Evolutionary conservation across 2,329 filamentous ascomycete genomes (phyloP).

Genomic region (Coccinonectria pachysandricola): DNA sequence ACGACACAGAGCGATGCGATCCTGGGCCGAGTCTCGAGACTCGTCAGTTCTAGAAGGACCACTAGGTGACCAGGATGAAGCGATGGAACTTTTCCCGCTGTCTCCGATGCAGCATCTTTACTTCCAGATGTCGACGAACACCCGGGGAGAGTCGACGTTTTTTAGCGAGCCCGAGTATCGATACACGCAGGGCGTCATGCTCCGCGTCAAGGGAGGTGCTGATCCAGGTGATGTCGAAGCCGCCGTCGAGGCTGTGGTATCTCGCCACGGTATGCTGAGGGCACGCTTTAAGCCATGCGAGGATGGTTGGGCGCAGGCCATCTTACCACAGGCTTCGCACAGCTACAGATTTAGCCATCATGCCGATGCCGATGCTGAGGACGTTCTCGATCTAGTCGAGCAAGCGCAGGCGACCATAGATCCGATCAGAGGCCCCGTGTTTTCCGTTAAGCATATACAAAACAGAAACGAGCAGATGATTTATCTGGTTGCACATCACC

Average conservation of each 20-base stretch:
- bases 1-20: constrained; percentile 3
- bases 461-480: constrained; percentile 37
- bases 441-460: constrained; percentile 38
- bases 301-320: constrained; percentile 36
- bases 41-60: constrained; percentile 20
- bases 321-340: constrained; percentile 27
- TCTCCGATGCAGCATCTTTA: constrained; percentile 45
- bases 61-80: constrained; percentile 16
- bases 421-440: constrained; percentile 40
- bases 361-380: constrained; percentile 28
- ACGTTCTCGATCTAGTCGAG: constrained; percentile 31
- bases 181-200: constrained; percentile 41
- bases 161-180: constrained; percentile 28
- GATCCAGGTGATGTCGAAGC: constrained; percentile 34
- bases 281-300: constrained; percentile 31
- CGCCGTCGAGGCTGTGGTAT: constrained; percentile 37
- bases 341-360: constrained; percentile 37
- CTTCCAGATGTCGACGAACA: constrained; percentile 36
- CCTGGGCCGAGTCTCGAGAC: constrained; percentile 8
- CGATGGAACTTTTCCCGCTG: constrained; percentile 31
- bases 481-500: constrained; percentile 40
- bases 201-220: constrained; percentile 32
- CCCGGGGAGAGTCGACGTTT: constrained; percentile 20
- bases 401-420: constrained; percentile 34
- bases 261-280: constrained; percentile 42